Evolutionary conservation across 2,329 filamentous ascomycete genomes (phyloP).

Genomic region (Xylaria multiplex): DNA sequence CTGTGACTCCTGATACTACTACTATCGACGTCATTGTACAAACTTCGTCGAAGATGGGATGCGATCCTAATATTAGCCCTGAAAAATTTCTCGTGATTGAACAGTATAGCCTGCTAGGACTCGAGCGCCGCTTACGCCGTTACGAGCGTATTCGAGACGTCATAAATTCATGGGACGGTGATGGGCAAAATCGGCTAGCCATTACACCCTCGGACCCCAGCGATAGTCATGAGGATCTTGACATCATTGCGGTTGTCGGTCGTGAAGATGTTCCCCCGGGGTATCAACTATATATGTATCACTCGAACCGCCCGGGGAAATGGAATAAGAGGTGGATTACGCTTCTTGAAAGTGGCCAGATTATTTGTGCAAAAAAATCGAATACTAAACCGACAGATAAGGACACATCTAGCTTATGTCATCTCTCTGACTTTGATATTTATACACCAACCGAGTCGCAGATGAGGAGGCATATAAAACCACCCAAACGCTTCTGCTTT

Average conservation of each 20-base stretch:
- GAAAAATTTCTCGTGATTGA: constrained; percentile 79
- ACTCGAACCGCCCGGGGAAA: constrained; percentile 83
- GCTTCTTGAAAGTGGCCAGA: constrained; percentile 77
- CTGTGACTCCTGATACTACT: constrained; percentile 78
- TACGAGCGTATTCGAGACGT: constrained; percentile 90
- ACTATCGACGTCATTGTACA: constrained; percentile 76
- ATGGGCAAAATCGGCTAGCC: constrained; percentile 78
- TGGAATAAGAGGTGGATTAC: constrained; percentile 89
- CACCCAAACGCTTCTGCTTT: constrained; percentile 86
- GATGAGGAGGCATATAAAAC: constrained; percentile 75
- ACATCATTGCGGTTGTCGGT: constrained; percentile 70
- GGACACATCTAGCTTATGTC: constrained; percentile 77
- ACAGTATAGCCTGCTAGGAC: constrained; percentile 76
- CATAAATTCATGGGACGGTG: constrained; percentile 91
- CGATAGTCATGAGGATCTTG: constrained; percentile 69
- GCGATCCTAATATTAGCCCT: constrained; percentile 66
- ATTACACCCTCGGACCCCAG: constrained; percentile 69
- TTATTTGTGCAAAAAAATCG: constrained; percentile 74
- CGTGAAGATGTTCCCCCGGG: constrained; percentile 69
- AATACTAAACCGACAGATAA: constrained; percentile 69
- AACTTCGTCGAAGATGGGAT: constrained; percentile 70
- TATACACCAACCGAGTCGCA: constrained; percentile 79
- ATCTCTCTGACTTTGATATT: constrained; percentile 91
- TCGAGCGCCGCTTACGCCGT: constrained; percentile 83
- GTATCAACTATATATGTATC: constrained; percentile 76